Evolutionary conservation across 2,329 filamentous ascomycete species (phyloP).

Genomic region (Botrytis pseudocinerea): DNA sequence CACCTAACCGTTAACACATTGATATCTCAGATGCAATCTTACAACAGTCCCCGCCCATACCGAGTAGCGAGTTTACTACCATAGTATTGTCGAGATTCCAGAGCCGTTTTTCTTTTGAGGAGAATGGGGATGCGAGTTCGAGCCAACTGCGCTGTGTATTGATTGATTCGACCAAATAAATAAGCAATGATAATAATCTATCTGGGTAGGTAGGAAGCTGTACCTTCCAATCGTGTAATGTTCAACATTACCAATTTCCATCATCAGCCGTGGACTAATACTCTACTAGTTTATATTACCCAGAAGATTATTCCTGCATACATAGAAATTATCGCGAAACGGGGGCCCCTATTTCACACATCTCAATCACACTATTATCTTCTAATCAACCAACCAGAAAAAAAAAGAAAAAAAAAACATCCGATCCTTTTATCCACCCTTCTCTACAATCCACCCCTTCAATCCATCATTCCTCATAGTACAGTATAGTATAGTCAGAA

Average conservation of each 20-base stretch:
- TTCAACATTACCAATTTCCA: not conserved
- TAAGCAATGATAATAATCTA: not conserved
- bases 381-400: too few species aligned
- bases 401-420: too few species aligned
- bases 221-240: not conserved
- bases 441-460: too few species aligned
- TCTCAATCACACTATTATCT: not conserved
- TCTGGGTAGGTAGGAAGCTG: not conserved
- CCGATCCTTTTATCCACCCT: too few species aligned
- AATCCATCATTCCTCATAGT: too few species aligned
- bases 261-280: too few species aligned
- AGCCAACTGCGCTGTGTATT: not conserved
- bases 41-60: not conserved
- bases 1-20: rapidly evolving
- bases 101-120: not conserved
- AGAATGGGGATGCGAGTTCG: not conserved
- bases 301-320: not conserved
- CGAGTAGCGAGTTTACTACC: not conserved
- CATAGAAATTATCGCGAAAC: not conserved
- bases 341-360: not conserved
- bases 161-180: not conserved
- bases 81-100: not conserved
- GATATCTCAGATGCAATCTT: not conserved
- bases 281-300: not conserved
- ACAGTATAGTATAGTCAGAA: too few species aligned